These are phyloP conservation scores for Sporothrix pseudoabietina DNA, from an alignment of 2,329 filamentous ascomycete species.

Conservation along the genomic window DNA sequence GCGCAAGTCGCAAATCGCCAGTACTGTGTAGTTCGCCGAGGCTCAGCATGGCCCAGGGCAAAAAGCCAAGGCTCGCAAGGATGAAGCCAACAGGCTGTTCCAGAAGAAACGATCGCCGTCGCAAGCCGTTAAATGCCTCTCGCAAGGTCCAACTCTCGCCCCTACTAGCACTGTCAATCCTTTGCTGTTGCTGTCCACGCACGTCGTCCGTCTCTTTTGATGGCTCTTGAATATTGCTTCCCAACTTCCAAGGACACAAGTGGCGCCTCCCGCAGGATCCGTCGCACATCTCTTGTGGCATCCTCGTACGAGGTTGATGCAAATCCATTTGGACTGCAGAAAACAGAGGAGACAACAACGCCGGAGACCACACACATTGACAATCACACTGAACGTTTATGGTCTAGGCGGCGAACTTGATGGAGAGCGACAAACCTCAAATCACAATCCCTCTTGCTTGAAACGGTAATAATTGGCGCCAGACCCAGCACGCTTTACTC, in stretches of 20 bases:
- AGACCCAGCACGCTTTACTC: not conserved
- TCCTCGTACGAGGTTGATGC: constrained; percentile 7
- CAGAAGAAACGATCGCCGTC: constrained; percentile 20
- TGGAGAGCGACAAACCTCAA: not conserved
- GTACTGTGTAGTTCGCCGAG: not conserved
- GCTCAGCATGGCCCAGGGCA: not conserved
- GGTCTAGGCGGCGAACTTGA: not conserved
- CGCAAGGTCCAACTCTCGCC: not conserved
- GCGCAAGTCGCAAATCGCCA: not conserved
- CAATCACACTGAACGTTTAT: not conserved
- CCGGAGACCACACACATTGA: not conserved
- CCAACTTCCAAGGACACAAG: constrained; percentile 11
- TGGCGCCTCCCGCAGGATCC: not conserved
- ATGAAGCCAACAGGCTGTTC: constrained; percentile 18
- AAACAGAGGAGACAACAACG: not conserved
- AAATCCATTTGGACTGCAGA: constrained; percentile 9
- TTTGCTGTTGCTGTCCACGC: constrained; percentile 11
- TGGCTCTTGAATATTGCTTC: not conserved
- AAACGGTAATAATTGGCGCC: constrained; percentile 23
- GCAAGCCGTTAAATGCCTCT: constrained; percentile 25
- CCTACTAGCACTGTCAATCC: constrained; percentile 3
- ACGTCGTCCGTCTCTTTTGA: not conserved
- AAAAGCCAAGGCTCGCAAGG: not conserved
- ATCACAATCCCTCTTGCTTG: not conserved
- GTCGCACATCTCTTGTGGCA: not conserved